These are phyloP conservation scores for Gnaphalium uliginosum DNA, from an alignment of 129 eudicot genomes.

Conservation along the genomic window DNA sequence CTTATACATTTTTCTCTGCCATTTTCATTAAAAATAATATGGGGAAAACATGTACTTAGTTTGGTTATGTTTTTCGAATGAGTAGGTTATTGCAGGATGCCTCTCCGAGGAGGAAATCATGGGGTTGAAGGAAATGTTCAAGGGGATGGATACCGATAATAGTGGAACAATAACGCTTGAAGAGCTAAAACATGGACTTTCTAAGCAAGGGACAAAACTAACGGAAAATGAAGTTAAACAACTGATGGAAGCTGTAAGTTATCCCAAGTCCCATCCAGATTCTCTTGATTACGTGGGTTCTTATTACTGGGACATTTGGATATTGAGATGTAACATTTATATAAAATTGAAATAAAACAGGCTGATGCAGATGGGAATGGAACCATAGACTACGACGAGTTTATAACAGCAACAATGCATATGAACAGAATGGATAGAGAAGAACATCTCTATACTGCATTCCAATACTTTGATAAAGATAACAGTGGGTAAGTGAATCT, in stretches of 20 bases:
- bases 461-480: conserved; percentile 85
- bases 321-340: neutral
- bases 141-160: conserved; percentile 73
- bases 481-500: conserved; percentile 61
- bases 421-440: conserved; percentile 90
- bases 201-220: conserved; percentile 72
- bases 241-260: conserved; percentile 80
- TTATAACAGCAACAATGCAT: conserved; percentile 93
- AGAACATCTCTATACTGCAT: conserved; percentile 87
- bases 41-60: neutral
- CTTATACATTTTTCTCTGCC: no score
- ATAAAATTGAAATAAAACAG: conserved; percentile 35
- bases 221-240: conserved; percentile 75
- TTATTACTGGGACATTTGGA: conserved; percentile 8
- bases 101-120: conserved; percentile 89
- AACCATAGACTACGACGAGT: conserved; percentile 80
- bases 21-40: neutral
- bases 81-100: conserved; percentile 83
- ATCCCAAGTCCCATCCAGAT: neutral
- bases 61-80: conserved; percentile 13
- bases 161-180: conserved; percentile 85
- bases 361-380: conserved; percentile 97
- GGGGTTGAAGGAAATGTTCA: conserved; percentile 87
- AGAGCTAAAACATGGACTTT: conserved; percentile 72
- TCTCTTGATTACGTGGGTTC: conserved; percentile 5